Evolutionary conservation across 768 basidiomycete genomes (phyloP), one percentile per base, ranked within the genome.

Genomic region (Russula emetica): DNA sequence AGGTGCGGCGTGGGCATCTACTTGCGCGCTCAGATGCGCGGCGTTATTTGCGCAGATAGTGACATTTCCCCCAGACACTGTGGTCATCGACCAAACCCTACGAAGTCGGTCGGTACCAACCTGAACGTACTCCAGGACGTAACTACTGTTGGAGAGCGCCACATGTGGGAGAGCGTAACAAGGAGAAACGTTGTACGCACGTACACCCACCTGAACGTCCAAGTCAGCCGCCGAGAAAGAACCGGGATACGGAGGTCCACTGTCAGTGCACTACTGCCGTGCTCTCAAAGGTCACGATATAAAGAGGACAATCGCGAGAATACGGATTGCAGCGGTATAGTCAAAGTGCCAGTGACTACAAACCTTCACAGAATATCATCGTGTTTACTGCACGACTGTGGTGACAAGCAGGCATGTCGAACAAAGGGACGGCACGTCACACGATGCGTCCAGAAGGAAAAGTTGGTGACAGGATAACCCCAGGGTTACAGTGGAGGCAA

Each of bases 141-240:
- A 60, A 44, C 66, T 68, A 20, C 36, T 36, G 55, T 66, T 36
- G 18, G 20, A 7, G 36, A 20, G 40, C 52, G 10, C 53, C 52
- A 45, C 18, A 60, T 42, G 6, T 28, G 14, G 8, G 28, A 20
- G n/a, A 16, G 38, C 16, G n/a, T 32, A 13, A 18, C 20, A 26
- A 5, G 58, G 7, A 60, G n/a, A 40, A 26, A 49, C 22, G 24
- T 26, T 44, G 44, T 4, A 32, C 40, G n/a, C 16, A 45, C 54
- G 18, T 62, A 62, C 64, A 66, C 65, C 32, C 61, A 59, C n/a
- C 67, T 61, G 36, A 62, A 32, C 34, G 67, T 66, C 10, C 10
- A 61, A 65, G 61, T 66, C 61, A 18, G 61, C 61, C 9, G 3
- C 42, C 50, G 9, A 61, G 55, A 22, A 62, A 55, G 65, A 68